phyloP scores from a whole-genome alignment of 2,329 filamentous ascomycete genomes.

The Diaporthe velutina region DNA sequence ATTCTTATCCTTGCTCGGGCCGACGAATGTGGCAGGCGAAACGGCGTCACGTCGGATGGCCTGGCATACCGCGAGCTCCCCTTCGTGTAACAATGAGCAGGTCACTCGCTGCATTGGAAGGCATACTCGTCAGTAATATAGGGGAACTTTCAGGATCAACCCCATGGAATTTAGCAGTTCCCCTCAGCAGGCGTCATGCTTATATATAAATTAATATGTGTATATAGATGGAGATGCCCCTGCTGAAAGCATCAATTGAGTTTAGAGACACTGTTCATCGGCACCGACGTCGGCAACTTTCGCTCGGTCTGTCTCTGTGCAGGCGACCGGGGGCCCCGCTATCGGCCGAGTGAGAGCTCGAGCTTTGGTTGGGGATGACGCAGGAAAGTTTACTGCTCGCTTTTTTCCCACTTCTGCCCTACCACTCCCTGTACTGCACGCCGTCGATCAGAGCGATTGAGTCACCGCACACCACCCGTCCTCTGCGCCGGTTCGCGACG shows the following conservation, averaged over 20 bases:
- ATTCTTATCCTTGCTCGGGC: neutral
- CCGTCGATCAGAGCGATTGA: neutral
- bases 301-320: too few species aligned
- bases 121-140: too few species aligned
- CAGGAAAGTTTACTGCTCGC: neutral
- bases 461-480: too few species aligned
- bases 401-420: neutral
- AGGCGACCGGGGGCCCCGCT: neutral
- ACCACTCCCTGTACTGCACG: neutral
- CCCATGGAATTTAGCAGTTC: neutral
- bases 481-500: too few species aligned
- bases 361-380: constrained; percentile 1
- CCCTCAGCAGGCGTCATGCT: neutral
- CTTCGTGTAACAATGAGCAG: too few species aligned
- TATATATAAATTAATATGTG: too few species aligned
- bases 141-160: neutral
- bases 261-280: neutral
- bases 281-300: neutral
- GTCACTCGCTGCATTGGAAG: too few species aligned
- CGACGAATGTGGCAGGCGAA: too few species aligned
- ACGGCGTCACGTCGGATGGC: too few species aligned
- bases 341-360: constrained; percentile 3
- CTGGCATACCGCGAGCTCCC: too few species aligned
- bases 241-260: neutral
- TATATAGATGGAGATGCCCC: too few species aligned